Evolutionary conservation across 306 rosid genomes (phyloP).

Genomic region (Casuarina equisetifolia): DNA sequence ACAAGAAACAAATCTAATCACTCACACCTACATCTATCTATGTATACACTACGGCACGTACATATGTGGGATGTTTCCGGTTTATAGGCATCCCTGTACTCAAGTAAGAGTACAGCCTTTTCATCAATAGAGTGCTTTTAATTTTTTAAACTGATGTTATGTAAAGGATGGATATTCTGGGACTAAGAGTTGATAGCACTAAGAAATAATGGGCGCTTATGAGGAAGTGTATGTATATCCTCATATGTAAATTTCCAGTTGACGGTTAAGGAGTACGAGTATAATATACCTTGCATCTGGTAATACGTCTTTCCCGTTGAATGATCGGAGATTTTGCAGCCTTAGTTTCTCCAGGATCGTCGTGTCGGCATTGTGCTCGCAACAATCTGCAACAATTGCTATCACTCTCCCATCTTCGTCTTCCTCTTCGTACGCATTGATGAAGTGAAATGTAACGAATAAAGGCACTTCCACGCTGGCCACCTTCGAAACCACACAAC

Average conservation of each 20-base stretch:
- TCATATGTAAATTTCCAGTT: not conserved
- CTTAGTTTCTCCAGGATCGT: constrained; percentile 65
- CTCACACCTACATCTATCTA: no score
- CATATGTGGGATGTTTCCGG: no score
- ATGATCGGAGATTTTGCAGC: constrained; percentile 64
- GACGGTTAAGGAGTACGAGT: not conserved
- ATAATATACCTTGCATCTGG: constrained; percentile 81
- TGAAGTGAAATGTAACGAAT: constrained; percentile 81
- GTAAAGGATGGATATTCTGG: not conserved
- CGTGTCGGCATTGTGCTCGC: constrained; percentile 74
- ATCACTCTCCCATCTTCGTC: constrained; percentile 84
- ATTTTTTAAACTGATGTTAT: not conserved
- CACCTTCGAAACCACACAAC: constrained; percentile 43
- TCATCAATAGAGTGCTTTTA: not conserved
- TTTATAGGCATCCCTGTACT: no score
- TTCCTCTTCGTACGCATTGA: constrained; percentile 81
- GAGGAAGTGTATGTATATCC: not conserved
- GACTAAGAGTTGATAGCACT: not conserved
- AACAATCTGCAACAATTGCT: constrained; percentile 70
- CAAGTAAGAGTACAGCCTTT: no score
- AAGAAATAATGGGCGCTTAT: no score
- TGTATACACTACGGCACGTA: no score
- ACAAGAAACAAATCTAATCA: no score
- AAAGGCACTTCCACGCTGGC: constrained; percentile 89
- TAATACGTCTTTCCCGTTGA: constrained; percentile 53